Evolutionary conservation across 1,139 yeast genomes (phyloP), one percentile per base, ranked within the genome.

Genomic region (Barnettozyma hawaiiensis): DNA sequence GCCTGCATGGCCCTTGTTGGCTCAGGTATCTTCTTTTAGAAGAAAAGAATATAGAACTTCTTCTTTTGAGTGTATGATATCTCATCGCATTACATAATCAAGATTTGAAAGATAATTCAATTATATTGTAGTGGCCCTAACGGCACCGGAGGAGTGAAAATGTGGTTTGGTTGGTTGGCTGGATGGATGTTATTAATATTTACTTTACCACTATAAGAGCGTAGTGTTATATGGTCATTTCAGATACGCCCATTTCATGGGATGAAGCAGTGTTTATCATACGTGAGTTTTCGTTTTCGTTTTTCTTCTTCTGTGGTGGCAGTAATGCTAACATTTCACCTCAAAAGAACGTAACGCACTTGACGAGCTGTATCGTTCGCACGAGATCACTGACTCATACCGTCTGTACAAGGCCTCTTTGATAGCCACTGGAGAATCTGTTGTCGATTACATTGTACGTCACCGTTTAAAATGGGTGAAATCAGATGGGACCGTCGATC

Each of bases 1-100:
- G 53, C 47, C 12, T 49, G 45, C 0, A 46, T 50, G 18, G 54
- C 51, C 6, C 39, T 39, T 15, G 50, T 52, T 28, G 56, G 48
- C 42, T 9, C 21, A 14, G 47, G 23, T 47, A 48, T 44, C 53
- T 47, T 16, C 47, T 44, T 1, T 49, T 52, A 21, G 56, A 21
- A 12, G n/a, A n/a, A n/a, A n/a, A n/a, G n/a, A 24, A 12, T 20
- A 22, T 22, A 22, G 23, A 22, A n/a, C n/a, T n/a, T n/a, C n/a
- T n/a, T n/a, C n/a, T n/a, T n/a, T n/a, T n/a, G n/a, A n/a, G n/a
- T n/a, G n/a, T n/a, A n/a, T n/a, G n/a, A n/a, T n/a, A n/a, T n/a
- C n/a, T n/a, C n/a, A n/a, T n/a, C n/a, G n/a, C n/a, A n/a, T n/a
- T n/a, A n/a, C n/a, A n/a, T n/a, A n/a, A n/a, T n/a, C n/a, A n/a